Evolutionary conservation across 2,329 filamentous ascomycete genomes (phyloP).

Genomic region (Microdochium trichocladiopsis): DNA sequence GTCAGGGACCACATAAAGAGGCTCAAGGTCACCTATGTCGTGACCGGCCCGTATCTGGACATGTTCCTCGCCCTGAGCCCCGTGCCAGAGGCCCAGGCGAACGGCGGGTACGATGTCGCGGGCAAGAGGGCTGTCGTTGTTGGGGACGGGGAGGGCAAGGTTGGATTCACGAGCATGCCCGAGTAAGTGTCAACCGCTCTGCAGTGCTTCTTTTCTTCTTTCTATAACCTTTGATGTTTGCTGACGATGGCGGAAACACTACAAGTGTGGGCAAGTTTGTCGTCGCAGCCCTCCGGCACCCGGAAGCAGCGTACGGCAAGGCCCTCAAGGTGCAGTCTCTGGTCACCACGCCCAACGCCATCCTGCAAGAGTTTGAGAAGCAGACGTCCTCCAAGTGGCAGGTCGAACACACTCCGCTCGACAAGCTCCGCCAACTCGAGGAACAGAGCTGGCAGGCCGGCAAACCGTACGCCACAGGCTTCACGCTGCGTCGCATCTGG

Average conservation of each 20-base stretch:
- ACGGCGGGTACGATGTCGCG: slow-evolving; percentile 53
- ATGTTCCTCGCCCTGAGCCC: slow-evolving; percentile 39
- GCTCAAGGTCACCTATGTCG: slow-evolving; percentile 51
- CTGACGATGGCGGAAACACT: neutral
- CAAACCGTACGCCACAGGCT: slow-evolving; percentile 41
- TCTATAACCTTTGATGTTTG: neutral
- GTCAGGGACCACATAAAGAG: slow-evolving; percentile 36
- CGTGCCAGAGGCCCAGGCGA: slow-evolving; percentile 18
- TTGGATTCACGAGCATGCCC: slow-evolving; percentile 64
- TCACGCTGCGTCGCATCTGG: slow-evolving; percentile 66
- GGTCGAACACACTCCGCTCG: slow-evolving; percentile 43
- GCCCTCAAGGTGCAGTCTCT: slow-evolving; percentile 66
- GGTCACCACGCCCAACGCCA: slow-evolving; percentile 53
- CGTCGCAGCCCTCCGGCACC: slow-evolving; percentile 52
- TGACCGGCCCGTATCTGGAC: slow-evolving; percentile 55
- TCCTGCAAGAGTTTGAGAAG: slow-evolving; percentile 60
- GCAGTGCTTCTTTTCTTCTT: too few relatives aligned
- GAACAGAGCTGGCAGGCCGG: slow-evolving; percentile 48
- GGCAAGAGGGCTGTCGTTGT: slow-evolving; percentile 52
- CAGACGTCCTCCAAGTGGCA: slow-evolving; percentile 55
- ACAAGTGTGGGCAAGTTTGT: slow-evolving; percentile 64
- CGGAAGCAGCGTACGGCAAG: slow-evolving; percentile 42
- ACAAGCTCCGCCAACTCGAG: slow-evolving; percentile 49
- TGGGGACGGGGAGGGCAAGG: slow-evolving; percentile 51
- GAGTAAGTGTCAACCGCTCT: slow-evolving; percentile 53